A percentile compares a stretch with the other conserved stretches of the same genome.
Conservation (phyloP, 2,329 filamentous ascomycete genomes). For the Blastomyces percursus region DNA sequence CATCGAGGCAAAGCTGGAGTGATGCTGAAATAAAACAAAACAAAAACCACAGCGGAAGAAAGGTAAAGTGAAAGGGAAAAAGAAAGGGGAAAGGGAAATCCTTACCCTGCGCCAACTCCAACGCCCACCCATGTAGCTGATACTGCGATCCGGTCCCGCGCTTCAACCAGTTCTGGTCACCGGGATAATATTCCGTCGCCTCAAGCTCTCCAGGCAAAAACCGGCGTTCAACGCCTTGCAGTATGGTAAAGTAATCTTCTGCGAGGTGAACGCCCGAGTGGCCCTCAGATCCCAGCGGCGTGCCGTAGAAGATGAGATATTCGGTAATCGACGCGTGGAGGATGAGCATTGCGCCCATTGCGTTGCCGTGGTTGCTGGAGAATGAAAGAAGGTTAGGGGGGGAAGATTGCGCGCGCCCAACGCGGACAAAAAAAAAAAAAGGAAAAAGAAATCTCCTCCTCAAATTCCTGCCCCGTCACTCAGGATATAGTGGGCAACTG, state of each 20-base stretch:
- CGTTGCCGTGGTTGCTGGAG: conserved; percentile 7
- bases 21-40: conserved; percentile 19
- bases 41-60: conserved; percentile 1
- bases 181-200: conserved; percentile 58
- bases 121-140: conserved; percentile 69
- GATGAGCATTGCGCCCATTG: conserved; percentile 62
- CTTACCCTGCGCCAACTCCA: conserved; percentile 57
- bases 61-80: not conserved
- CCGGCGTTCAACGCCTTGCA: conserved; percentile 64
- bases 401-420: not conserved
- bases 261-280: conserved; percentile 82
- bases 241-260: conserved; percentile 91
- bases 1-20: conserved; percentile 21
- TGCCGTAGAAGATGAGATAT: conserved; percentile 78
- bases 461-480: not conserved
- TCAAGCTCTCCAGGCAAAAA: conserved; percentile 59
- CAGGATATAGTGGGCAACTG: not conserved
- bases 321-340: conserved; percentile 77
- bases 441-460: too few species aligned
- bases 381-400: not conserved
- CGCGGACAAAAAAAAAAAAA: not conserved
- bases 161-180: conserved; percentile 59
- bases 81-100: too few species aligned
- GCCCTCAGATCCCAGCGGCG: conserved; percentile 72
- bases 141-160: conserved; percentile 72